Percentiles rank a stretch among this genome's conserved stretches.
phyloP scores from a whole-genome alignment of 192 early-diverging fungal genomes.

The Coemansia sp. region DNA sequence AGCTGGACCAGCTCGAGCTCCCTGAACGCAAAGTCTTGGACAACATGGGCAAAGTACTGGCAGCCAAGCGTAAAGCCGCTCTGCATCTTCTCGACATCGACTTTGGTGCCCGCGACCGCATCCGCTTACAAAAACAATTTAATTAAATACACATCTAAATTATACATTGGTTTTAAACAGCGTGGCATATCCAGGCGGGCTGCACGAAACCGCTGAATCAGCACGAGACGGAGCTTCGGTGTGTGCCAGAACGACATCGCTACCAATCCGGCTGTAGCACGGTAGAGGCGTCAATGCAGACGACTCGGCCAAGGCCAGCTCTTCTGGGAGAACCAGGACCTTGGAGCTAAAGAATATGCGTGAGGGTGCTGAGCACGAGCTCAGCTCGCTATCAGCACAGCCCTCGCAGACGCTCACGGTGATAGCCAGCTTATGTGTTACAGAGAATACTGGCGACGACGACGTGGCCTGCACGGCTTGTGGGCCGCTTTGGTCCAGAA shows the following conservation, averaged over 20 bases:
- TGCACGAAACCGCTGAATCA: not conserved
- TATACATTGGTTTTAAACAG: not conserved
- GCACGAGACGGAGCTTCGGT: not conserved
- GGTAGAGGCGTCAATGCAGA: conserved; percentile 18
- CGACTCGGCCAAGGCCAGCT: conserved; percentile 9
- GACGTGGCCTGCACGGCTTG: conserved; percentile 34
- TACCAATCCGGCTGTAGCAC: conserved; percentile 27
- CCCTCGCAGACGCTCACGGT: conserved; percentile 21
- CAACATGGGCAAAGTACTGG: conserved; percentile 75
- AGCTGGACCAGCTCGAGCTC: conserved; percentile 74
- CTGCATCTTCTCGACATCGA: conserved; percentile 47
- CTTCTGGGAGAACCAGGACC: conserved; percentile 40
- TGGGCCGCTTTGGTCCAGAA: conserved; percentile 3
- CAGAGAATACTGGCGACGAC: conserved; percentile 28
- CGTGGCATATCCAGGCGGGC: conserved; percentile 10
- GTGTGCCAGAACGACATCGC: conserved; percentile 28
- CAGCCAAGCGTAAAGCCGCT: conserved; percentile 82
- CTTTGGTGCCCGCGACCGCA: conserved; percentile 48
- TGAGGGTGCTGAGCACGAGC: conserved; percentile 4
- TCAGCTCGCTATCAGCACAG: not conserved
- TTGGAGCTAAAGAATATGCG: conserved; percentile 14
- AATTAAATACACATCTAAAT: not conserved
- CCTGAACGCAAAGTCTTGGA: conserved; percentile 83
- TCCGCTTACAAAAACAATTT: conserved; percentile 30
- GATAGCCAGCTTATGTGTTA: conserved; percentile 25